Evolutionary conservation across 2,329 filamentous ascomycete genomes (phyloP).

Genomic region (Exutisphaerella laricina): DNA sequence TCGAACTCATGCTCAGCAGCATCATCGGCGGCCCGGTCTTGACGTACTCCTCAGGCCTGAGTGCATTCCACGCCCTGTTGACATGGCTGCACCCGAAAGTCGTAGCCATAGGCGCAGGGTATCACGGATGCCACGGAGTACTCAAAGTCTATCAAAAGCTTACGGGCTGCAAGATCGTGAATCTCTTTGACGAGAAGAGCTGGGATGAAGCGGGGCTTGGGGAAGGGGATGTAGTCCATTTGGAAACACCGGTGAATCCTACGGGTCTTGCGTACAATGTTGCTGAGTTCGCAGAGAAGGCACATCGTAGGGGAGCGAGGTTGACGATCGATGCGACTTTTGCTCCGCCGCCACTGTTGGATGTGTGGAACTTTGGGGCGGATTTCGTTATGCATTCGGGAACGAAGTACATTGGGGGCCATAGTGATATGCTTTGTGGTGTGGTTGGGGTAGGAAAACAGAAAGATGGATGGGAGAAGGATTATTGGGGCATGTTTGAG

Average conservation of each 20-base stretch:
- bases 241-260: constrained; percentile 93
- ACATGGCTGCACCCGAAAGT: constrained; percentile 77
- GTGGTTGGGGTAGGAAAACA: constrained; percentile 60
- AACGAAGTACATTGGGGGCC: constrained; percentile 94
- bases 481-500: constrained; percentile 49
- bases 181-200: constrained; percentile 47
- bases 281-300: constrained; percentile 62
- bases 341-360: constrained; percentile 79
- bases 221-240: constrained; percentile 76
- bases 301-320: constrained; percentile 65
- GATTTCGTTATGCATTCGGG: constrained; percentile 89
- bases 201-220: constrained; percentile 60
- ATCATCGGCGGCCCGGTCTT: constrained; percentile 65
- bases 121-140: constrained; percentile 91
- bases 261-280: constrained; percentile 76
- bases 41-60: constrained; percentile 78
- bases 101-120: constrained; percentile 77
- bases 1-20: constrained; percentile 74
- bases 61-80: constrained; percentile 82
- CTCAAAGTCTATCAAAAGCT: constrained; percentile 68
- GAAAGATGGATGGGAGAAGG: constrained; percentile 46
- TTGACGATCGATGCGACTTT: constrained; percentile 89
- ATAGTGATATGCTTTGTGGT: constrained; percentile 89
- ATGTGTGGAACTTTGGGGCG: constrained; percentile 75
- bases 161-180: constrained; percentile 66